Base-by-base conservation (phyloP, 1,284 basidiomycete species). In the Fistulina hepatica region DNA sequence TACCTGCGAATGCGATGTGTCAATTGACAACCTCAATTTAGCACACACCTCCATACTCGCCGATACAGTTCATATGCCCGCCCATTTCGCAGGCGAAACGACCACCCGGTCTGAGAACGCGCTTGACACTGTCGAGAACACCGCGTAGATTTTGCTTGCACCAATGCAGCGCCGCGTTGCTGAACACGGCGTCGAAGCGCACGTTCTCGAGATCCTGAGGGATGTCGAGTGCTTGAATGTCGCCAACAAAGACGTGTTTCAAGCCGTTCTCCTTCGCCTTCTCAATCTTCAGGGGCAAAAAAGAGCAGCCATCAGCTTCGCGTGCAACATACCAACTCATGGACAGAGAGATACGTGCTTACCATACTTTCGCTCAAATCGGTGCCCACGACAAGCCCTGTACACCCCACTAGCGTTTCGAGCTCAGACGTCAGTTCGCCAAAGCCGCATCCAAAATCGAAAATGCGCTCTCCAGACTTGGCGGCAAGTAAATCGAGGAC, bases 401-500 rank as follows among this genome's bases (percentile, higher is more conserved):
- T 55, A 2, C 57, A 50, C 6, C 46, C 44, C 0, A 88, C 79
- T 7, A 65, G 49, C 8, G 64, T 50, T 35, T 69, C 63, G 30
- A 90, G 62, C 41, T 67, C 59, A 28, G 68, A 46, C 0, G 82
- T 83, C 11, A 91, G 57, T 48, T 90, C 80, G 0, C 84, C 86
- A 31, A 76, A 84, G 4, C 88, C 86, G 51, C 86, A 90, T 3
- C 88, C 86, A 26, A 91, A 61, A 51, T 91, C 88, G 30, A 83
- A 62, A 40, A 91, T 77, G 31, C 61, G 60, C 46, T 90, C 81
- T 2, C 82, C 81, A 0, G 69, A 65, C 46, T 69, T 48, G 0
- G 81, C 64, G 19, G 68, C 55, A 12, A 90, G 66, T n/a, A 86
- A 60, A 3, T 64, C 59, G 6, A 88, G 56, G 15, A 90, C 65